Conservation (phyloP, 495 filamentous ascomycete species). For the Glonium stellatum region DNA sequence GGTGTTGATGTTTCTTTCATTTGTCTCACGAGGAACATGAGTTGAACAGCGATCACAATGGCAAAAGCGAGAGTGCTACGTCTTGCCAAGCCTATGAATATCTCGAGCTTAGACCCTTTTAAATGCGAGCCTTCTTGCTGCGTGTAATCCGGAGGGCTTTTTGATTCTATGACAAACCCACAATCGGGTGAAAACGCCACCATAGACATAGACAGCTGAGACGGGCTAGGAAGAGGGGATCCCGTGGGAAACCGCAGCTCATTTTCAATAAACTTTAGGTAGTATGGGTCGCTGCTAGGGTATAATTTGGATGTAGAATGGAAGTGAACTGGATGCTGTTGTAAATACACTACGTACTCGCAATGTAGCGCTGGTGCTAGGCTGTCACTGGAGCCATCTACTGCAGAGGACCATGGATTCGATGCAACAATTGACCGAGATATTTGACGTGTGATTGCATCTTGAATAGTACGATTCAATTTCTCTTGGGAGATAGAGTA, state of each 20-base stretch:
- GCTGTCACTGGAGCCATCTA: conserved; percentile 50
- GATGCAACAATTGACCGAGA: conserved; percentile 36
- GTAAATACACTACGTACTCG: conserved; percentile 81
- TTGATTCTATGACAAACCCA: conserved; percentile 81
- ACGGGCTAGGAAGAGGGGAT: conserved; percentile 58
- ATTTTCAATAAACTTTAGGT: conserved; percentile 65
- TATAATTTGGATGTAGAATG: conserved; percentile 10
- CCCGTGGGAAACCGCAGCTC: conserved; percentile 84
- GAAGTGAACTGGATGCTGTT: conserved; percentile 59
- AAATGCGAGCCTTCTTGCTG: conserved; percentile 61
- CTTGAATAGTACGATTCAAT: conserved; percentile 62
- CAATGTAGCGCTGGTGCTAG: conserved; percentile 63
- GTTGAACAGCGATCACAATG: conserved; percentile 57
- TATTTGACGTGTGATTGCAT: conserved; percentile 57
- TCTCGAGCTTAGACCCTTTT: conserved; percentile 69
- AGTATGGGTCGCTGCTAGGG: conserved; percentile 30
- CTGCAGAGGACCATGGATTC: conserved; percentile 57
- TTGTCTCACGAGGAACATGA: conserved; percentile 70
- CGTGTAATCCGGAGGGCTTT: conserved; percentile 66
- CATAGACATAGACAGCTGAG: conserved; percentile 71
- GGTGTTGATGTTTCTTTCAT: conserved; percentile 89
- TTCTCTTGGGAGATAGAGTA: conserved; percentile 61
- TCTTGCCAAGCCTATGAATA: conserved; percentile 58
- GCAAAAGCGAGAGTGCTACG: conserved; percentile 62
- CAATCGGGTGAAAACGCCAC: conserved; percentile 92